Evolutionary conservation across 768 basidiomycete genomes (phyloP).

Genomic region (Boletus tylopilopsis): DNA sequence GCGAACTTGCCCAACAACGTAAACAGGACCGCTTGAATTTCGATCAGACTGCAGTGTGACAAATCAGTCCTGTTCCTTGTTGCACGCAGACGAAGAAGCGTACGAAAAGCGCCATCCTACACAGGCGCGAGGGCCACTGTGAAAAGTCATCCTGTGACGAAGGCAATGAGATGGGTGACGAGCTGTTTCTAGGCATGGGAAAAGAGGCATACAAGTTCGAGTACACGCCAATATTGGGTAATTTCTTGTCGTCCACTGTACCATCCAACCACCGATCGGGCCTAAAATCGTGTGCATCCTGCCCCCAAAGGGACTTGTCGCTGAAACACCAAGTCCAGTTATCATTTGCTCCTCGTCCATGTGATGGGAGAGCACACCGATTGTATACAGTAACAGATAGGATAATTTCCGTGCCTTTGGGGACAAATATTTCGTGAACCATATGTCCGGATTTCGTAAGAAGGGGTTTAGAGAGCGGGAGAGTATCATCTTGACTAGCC

Average conservation of each 20-base stretch:
- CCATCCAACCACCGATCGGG: conserved; percentile 1
- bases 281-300: conserved; percentile 19
- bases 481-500: conserved; percentile 50
- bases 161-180: too few species aligned
- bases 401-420: conserved; percentile 46
- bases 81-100: background rate
- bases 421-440: conserved; percentile 42
- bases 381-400: conserved; percentile 52
- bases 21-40: conserved; percentile 55
- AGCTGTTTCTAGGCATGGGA: too few species aligned
- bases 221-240: conserved; percentile 10
- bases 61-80: background rate
- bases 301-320: conserved; percentile 19
- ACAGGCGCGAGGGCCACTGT: conserved; percentile 10
- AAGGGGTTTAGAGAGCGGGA: conserved; percentile 54
- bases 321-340: background rate
- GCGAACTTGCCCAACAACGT: conserved; percentile 53
- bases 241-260: background rate
- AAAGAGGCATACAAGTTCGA: conserved; percentile 7
- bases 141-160: conserved; percentile 15
- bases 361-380: conserved; percentile 32
- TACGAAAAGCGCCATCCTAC: conserved; percentile 28
- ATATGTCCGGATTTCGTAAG: conserved; percentile 40
- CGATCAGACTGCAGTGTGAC: conserved; percentile 33
- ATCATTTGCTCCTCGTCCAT: background rate